Conservation (phyloP, 2,329 filamentous ascomycete species). For the Graphilbum fragrans region DNA sequence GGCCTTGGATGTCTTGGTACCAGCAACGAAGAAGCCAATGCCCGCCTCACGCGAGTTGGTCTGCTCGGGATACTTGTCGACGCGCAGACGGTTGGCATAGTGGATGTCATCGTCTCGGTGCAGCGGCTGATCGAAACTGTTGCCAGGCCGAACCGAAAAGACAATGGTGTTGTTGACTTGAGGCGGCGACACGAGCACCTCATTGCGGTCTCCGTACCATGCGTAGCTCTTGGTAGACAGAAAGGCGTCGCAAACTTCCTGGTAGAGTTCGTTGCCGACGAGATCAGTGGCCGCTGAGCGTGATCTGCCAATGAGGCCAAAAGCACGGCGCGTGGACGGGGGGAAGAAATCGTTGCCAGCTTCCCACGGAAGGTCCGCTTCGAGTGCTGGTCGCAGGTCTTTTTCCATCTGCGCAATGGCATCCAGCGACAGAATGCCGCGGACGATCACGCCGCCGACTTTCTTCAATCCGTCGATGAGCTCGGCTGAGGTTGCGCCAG, state of each 20-base stretch:
- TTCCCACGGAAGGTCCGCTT: conserved; percentile 4
- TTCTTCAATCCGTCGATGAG: not conserved
- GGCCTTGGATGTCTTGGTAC: conserved; percentile 14
- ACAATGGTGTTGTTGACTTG: conserved; percentile 19
- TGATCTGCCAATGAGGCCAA: conserved; percentile 2
- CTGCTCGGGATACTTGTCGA: not conserved
- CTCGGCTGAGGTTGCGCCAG: not conserved
- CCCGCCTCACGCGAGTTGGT: conserved; percentile 11
- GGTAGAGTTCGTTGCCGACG: conserved; percentile 2
- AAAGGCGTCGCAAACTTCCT: not conserved
- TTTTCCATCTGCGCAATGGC: not conserved
- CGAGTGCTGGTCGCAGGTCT: not conserved
- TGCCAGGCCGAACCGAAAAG: conserved; percentile 14
- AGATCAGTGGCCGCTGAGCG: not conserved
- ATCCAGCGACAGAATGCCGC: not conserved
- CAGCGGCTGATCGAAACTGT: conserved; percentile 9
- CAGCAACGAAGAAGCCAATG: conserved; percentile 22
- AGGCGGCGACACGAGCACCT: conserved; percentile 4
- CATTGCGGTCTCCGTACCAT: conserved; percentile 1
- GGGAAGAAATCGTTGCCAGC: conserved; percentile 4
- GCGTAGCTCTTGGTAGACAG: not conserved
- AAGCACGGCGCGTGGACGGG: conserved; percentile 4
- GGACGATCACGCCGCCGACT: conserved; percentile 3
- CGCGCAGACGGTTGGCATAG: conserved; percentile 10
- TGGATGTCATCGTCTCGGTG: conserved; percentile 17